Evolutionary conservation across 176 grass and related monocot genomes (phyloP).

Genomic region (Oryza brachyantha): DNA sequence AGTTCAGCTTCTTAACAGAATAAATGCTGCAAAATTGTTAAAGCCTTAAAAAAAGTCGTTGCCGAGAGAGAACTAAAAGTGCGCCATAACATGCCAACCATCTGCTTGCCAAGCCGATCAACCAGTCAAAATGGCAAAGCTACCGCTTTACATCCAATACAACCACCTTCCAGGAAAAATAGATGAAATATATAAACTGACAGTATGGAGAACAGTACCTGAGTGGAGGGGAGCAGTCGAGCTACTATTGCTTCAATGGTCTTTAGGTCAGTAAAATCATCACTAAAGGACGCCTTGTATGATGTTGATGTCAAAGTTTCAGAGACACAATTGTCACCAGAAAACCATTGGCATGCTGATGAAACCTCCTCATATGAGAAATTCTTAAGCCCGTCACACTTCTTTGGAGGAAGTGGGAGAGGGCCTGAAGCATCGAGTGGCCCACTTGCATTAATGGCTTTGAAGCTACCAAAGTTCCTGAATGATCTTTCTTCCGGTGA

Average conservation of each 20-base stretch:
- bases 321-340: slow-evolving; percentile 56
- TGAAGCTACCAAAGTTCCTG: slow-evolving; percentile 78
- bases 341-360: slow-evolving; percentile 71
- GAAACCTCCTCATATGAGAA: slow-evolving; percentile 82
- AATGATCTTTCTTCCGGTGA: slow-evolving; percentile 49
- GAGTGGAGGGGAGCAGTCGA: slow-evolving; percentile 55
- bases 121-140: neutral
- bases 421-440: slow-evolving; percentile 68
- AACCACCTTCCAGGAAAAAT: neutral
- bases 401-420: slow-evolving; percentile 73
- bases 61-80: neutral
- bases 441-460: slow-evolving; percentile 58
- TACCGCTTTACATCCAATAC: neutral
- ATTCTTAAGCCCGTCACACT: slow-evolving; percentile 47
- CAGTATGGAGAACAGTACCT: slow-evolving; percentile 40
- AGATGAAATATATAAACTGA: neutral
- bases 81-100: neutral
- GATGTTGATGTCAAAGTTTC: slow-evolving; percentile 62
- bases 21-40: neutral
- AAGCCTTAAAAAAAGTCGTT: neutral
- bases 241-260: slow-evolving; percentile 76
- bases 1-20: slow-evolving; percentile 19
- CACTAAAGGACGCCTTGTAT: slow-evolving; percentile 82
- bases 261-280: slow-evolving; percentile 50
- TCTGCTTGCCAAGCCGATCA: neutral